Evolutionary conservation across 2,329 filamentous ascomycete genomes (phyloP).

Genomic region (Cadophora malorum): DNA sequence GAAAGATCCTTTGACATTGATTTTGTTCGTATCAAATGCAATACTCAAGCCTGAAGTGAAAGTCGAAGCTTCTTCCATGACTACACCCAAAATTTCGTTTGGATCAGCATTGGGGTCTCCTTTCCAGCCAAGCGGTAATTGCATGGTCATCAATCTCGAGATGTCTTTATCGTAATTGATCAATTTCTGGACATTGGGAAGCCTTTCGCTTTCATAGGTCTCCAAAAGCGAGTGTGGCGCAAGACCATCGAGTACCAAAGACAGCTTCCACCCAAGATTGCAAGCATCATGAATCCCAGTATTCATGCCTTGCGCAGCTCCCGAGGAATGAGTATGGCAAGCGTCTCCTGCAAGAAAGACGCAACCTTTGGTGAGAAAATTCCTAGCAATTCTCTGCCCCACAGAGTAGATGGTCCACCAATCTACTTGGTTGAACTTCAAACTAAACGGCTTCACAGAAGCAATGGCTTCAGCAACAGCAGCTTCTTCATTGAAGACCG

Average conservation of each 20-base stretch:
- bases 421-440: slow-evolving; percentile 51
- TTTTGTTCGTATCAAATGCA: slow-evolving; percentile 55
- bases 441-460: slow-evolving; percentile 50
- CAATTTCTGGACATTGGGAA: slow-evolving; percentile 49
- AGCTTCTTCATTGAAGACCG: slow-evolving; percentile 53
- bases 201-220: slow-evolving; percentile 60
- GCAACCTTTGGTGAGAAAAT: slow-evolving; percentile 62
- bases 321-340: slow-evolving; percentile 66
- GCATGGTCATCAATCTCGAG: slow-evolving; percentile 49
- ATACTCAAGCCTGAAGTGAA: slow-evolving; percentile 69
- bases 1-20: slow-evolving; percentile 49
- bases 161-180: slow-evolving; percentile 51
- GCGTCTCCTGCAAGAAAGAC: slow-evolving; percentile 63
- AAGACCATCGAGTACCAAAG: slow-evolving; percentile 53
- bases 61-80: slow-evolving; percentile 63
- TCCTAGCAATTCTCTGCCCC: slow-evolving; percentile 63
- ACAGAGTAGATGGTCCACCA: slow-evolving; percentile 67
- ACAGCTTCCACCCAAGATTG: slow-evolving; percentile 67
- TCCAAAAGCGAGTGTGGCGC: slow-evolving; percentile 53
- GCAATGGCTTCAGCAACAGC: slow-evolving; percentile 58
- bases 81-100: slow-evolving; percentile 57
- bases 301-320: slow-evolving; percentile 67
- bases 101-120: slow-evolving; percentile 51
- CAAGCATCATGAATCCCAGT: slow-evolving; percentile 65
- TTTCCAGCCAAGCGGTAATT: slow-evolving; percentile 48